phyloP scores from a whole-genome alignment of 1,284 basidiomycete species.

The Cutaneotrichosporon arboriforme region DNA sequence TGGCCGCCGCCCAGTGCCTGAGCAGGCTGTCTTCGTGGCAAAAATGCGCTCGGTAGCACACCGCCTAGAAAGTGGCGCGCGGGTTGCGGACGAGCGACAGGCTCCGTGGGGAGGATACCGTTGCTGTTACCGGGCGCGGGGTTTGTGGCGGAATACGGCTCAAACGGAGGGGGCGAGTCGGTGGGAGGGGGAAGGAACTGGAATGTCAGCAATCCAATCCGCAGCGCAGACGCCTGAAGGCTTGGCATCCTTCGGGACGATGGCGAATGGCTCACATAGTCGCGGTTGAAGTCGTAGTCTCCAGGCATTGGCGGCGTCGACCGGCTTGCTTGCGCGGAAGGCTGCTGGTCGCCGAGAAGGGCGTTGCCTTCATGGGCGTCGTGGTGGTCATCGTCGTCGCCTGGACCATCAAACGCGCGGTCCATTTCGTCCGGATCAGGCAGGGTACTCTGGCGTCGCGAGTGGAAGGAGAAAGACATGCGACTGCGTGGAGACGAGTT shows the following conservation, averaged over 20 bases:
- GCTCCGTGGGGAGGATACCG: slow-evolving; percentile 60
- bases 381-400: slow-evolving; percentile 25
- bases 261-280: slow-evolving; percentile 54
- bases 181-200: slow-evolving; percentile 56
- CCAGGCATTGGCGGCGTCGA: slow-evolving; percentile 36
- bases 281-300: slow-evolving; percentile 76
- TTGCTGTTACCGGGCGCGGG: slow-evolving; percentile 71
- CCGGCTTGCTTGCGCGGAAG: background rate
- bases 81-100: slow-evolving; percentile 51
- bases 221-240: no score
- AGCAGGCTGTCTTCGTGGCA: slow-evolving; percentile 50
- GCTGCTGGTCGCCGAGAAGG: slow-evolving; percentile 1
- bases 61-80: slow-evolving; percentile 62
- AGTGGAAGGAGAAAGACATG: slow-evolving; percentile 22
- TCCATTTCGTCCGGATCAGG: slow-evolving; percentile 48
- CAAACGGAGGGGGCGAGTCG: slow-evolving; percentile 69
- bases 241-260: background rate
- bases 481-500: slow-evolving; percentile 28
- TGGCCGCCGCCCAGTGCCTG: slow-evolving; percentile 60
- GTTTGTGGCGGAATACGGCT: slow-evolving; percentile 58
- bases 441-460: slow-evolving; percentile 17
- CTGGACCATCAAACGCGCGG: slow-evolving; percentile 43
- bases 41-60: slow-evolving; percentile 68
- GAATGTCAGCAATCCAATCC: background rate
- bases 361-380: slow-evolving; percentile 21